Evolutionary conservation across 331 rosid species (phyloP), one percentile per base, ranked within the genome.

Genomic region (Malus hybrid): DNA sequence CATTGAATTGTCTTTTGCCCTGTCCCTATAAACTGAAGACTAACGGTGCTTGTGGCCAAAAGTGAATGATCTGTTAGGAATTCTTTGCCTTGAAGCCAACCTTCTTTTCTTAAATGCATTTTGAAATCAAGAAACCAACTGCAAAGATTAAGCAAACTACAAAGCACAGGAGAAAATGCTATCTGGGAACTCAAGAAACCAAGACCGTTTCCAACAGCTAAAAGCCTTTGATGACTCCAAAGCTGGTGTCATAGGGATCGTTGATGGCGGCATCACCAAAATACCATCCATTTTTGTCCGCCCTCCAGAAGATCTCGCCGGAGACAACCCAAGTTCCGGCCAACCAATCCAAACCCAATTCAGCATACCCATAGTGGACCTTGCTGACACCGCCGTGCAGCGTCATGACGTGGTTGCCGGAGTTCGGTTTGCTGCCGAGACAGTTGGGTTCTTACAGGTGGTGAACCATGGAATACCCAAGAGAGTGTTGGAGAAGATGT

Each of bases 381-480:
- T 80, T 6, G 28, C 39, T 20, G 65, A 48, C 57, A 67, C 34
- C 0, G 12, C 56, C 29, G 19, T 12, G 10, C 5, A 18, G 46
- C 63, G 44, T 8, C 14, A 14, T 5, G 64, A 30, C 18, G 26
- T 76, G 10, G 48, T 82, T 3, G 72, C 70, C 20, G n/a, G 61
- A 75, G 60, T 81, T 22, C 42, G 75, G 0, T 66, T 10, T 8
- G 79, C 80, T 1, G 64, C 75, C 4, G 84, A 81, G 75, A 64
- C 22, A 1, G 67, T 66, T 72, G 88, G 86, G 5, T 85, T 85
- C 63, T 85, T 85, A 10, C 86, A 82, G 74, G 73, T 85, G 14
- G 80, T 79, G 52, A 82, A 88, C 33, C 91, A 88, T 46, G 89
- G 87, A 14, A 77, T 85, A 48, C 82, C 81, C 2, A 22, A 44